Percentiles rank a stretch among this genome's conserved stretches.
Evolutionary conservation across 352 stramenopile species (phyloP).

Genomic region (Thalassiosira delicatula): DNA sequence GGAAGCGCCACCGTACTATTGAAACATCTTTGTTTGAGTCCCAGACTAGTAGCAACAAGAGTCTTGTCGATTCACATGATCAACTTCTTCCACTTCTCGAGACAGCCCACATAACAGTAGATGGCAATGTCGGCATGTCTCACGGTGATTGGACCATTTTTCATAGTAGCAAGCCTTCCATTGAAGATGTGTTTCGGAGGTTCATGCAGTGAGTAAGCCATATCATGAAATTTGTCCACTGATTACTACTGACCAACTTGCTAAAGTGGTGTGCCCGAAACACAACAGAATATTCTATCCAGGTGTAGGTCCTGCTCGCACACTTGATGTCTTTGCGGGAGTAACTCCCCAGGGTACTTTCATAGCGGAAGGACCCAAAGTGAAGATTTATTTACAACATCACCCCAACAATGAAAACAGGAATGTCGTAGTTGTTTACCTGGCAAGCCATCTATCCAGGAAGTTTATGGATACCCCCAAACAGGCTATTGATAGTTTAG

Average conservation of each 20-base stretch:
- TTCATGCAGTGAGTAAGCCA: background rate
- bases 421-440: background rate
- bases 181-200: background rate
- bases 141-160: background rate
- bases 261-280: background rate
- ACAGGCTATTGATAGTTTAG: background rate
- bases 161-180: background rate
- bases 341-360: background rate
- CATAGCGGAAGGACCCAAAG: background rate
- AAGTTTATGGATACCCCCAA: background rate
- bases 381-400: background rate
- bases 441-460: background rate
- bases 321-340: background rate
- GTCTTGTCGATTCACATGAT: too few relatives aligned
- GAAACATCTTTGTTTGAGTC: too few relatives aligned
- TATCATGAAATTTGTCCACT: background rate
- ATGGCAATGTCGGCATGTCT: background rate
- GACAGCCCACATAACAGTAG: too few relatives aligned
- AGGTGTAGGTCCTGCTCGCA: too few relatives aligned
- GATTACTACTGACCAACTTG: background rate
- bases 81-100: too few relatives aligned
- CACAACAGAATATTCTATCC: background rate
- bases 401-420: background rate
- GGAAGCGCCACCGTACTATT: too few relatives aligned
- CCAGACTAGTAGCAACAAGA: too few relatives aligned